Base-by-base conservation (phyloP, 176 grass and related monocot genomes). In the Lolium multiflorum region DNA sequence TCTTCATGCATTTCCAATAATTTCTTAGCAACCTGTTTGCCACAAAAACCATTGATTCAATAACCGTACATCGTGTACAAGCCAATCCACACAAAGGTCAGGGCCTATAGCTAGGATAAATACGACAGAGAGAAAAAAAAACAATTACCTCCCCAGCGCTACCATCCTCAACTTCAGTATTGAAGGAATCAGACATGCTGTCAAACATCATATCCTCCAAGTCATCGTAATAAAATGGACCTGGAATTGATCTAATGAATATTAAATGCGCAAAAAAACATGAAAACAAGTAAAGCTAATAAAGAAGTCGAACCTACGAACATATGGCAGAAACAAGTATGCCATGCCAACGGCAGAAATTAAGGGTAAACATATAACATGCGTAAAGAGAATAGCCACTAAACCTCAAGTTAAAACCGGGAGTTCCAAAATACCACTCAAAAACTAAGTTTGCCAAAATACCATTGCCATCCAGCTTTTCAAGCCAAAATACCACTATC, bases 1-100 rank as follows among this genome's bases (percentile, higher is more conserved):
- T 88, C 92, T 90, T 97, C 93, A 87, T 98, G 91, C 74, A 95
- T 85, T 78, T 84, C 72, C 87, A 98, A 87, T 58, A 98, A 84
- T 64, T 95, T 74, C 68, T 92, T 85, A 47, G 93, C 89, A 12
- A 98, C 83, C 95, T 98, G 82, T 71, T 74, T 17, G 64, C 25
- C 63, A 78, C 14, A 69, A 15, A 50, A 74, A 39, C 37, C 20
- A 11, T 14, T 59, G 15, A 31, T 85, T 61, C 20, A 90, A 67
- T 38, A 14, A 74, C 60, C 49, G 67, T 48, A 94, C n/a, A 68
- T 17, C 51, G 17, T 54, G 51, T 54, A 54, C 15, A 4, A 54
- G 51, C 51, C 51, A 54, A 54, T 52, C 25, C 13, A 63, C 6
- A 37, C 22, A 41, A 17, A 44, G 16, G 31, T 88, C 38, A 70